Evolutionary conservation across 257 asterid genomes (phyloP), one percentile per base, ranked within the genome.

Genomic region (Nicotiana noctiflora): DNA sequence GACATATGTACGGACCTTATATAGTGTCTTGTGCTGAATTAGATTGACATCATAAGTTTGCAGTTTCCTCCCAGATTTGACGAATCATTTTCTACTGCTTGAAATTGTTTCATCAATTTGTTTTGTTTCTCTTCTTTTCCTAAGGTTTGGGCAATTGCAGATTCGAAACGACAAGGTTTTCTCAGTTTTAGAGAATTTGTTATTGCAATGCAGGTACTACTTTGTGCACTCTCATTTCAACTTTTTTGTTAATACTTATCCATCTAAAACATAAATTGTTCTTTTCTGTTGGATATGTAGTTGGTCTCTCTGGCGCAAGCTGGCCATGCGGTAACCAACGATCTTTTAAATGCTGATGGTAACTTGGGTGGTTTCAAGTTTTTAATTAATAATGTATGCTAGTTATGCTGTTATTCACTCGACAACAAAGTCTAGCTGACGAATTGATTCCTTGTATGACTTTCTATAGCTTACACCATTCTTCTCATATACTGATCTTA

Each of bases 141-240:
- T 63, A 18, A 96, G 99, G 97, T 94, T 67, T 96, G 98, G 98
- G 98, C 99, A 13, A 88, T 96, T 60, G 94, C 99, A 83, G 99
- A 96, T 91, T 88, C 97, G 21, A 96, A 88, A 82, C 84, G 98
- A 82, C 99, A 93, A 86, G 99, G 99, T 8, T 93, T 90, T 87
- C 98, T 95, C 75, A 97, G 97, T 83, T 84, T 96, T 77, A 96
- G 85, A 84, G 99, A 94, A 83, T 96, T 96, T 82, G 76, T 92
- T 62, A 84, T 92, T 27, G 93, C 97, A 63, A 90, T 92, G 97
- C 98, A 96, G 98, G 99, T 94, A 86, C 80, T 29, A 14, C 8
- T 84, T 64, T 60, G 32, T 72, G 27, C 40, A 52, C 70, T 55
- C 49, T 70, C 76, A 57, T 85, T 53, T 64, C 76, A 18, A 21